phyloP scores from a whole-genome alignment of 78 protist species.

The Dictyostelium purpureum region DNA sequence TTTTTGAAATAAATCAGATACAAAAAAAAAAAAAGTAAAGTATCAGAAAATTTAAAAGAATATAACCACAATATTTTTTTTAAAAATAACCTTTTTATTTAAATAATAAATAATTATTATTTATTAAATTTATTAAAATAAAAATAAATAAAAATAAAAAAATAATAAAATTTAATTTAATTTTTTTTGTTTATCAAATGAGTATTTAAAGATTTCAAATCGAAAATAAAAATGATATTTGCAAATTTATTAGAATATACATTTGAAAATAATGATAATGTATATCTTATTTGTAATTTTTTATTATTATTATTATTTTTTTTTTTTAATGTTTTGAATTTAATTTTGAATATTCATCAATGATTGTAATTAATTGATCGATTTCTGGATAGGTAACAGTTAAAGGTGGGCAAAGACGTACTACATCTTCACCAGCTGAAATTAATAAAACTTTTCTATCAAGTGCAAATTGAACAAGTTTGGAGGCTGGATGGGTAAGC shows the following conservation, averaged over 20 bases:
- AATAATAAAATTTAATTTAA: too few species aligned
- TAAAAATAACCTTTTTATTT: not conserved
- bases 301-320: not conserved
- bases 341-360: constrained; percentile 17
- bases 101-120: too few species aligned
- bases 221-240: too few species aligned
- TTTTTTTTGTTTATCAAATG: too few species aligned
- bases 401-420: constrained; percentile 64
- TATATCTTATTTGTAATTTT: not conserved
- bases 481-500: constrained; percentile 11
- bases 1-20: not conserved
- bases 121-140: too few species aligned
- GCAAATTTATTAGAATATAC: too few species aligned
- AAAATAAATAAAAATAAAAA: too few species aligned
- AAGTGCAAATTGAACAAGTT: not conserved
- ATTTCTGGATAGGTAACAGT: not conserved
- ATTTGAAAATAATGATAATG: too few species aligned
- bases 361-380: not conserved
- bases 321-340: not conserved
- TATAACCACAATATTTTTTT: too few species aligned
- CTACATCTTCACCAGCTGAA: constrained; percentile 47
- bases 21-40: not conserved
- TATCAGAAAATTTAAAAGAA: too few species aligned
- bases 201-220: too few species aligned
- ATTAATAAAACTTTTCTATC: constrained; percentile 1